A percentile compares a stretch with the other conserved stretches of the same genome.
Evolutionary conservation across 1,139 yeast species (phyloP).

Genomic region (Yamadazyma siamensis): DNA sequence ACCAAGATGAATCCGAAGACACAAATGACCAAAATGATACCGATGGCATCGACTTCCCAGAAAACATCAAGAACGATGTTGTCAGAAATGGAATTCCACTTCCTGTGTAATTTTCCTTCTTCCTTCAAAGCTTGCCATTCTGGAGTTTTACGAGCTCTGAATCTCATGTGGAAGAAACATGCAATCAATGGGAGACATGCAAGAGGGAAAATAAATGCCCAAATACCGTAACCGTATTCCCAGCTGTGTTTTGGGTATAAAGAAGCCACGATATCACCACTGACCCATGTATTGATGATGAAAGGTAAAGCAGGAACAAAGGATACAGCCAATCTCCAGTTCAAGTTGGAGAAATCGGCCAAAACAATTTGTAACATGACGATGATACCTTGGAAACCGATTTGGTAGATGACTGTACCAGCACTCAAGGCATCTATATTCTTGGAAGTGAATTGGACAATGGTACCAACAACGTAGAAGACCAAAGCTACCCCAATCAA

Average conservation of each 20-base stretch:
- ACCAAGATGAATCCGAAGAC: slow-evolving; percentile 58
- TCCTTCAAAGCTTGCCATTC: slow-evolving; percentile 33
- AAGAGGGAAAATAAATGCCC: slow-evolving; percentile 75
- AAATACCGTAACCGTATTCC: slow-evolving; percentile 77
- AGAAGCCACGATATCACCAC: slow-evolving; percentile 52
- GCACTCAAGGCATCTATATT: slow-evolving; percentile 68
- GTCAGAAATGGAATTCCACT: slow-evolving; percentile 15
- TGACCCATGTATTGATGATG: slow-evolving; percentile 74
- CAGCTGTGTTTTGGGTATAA: slow-evolving; percentile 37
- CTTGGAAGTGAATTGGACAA: slow-evolving; percentile 65
- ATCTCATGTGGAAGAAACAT: slow-evolving; percentile 55
- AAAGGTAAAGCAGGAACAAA: slow-evolving; percentile 68
- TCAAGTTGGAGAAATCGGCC: slow-evolving; percentile 64
- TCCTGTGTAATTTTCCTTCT: slow-evolving; percentile 25
- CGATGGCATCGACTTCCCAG: slow-evolving; percentile 56
- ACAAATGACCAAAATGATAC: slow-evolving; percentile 47
- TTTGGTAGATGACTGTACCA: slow-evolving; percentile 67
- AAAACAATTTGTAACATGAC: slow-evolving; percentile 54
- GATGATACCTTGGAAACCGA: slow-evolving; percentile 67
- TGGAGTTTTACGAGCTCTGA: slow-evolving; percentile 47
- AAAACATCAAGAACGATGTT: slow-evolving; percentile 22
- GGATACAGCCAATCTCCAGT: slow-evolving; percentile 65
- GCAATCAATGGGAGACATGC: slow-evolving; percentile 54
- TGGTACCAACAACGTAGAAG: slow-evolving; percentile 66
- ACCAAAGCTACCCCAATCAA: slow-evolving; percentile 51